Percentiles rank a stretch among this genome's conserved stretches.
Evolutionary conservation across 192 early-diverging fungal species (phyloP).

Genomic region (Piromyces sp.): DNA sequence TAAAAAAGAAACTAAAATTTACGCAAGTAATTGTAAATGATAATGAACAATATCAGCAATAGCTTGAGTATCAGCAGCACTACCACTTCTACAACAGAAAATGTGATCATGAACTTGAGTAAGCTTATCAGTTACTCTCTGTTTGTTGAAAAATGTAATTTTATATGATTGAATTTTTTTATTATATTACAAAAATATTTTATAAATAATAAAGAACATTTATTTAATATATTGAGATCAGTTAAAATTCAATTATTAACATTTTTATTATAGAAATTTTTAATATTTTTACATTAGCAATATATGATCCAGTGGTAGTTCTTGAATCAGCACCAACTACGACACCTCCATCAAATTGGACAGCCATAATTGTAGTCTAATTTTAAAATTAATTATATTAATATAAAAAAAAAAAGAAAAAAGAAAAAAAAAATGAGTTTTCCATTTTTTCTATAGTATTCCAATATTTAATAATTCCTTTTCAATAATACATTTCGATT

Average conservation of each 20-base stretch:
- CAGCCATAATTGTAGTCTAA: conserved; percentile 68
- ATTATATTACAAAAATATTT: no score
- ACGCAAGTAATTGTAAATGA: conserved; percentile 82
- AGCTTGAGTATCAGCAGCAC: conserved; percentile 96
- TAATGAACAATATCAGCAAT: conserved; percentile 94
- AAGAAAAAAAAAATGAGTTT: no score
- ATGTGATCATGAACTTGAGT: conserved; percentile 87
- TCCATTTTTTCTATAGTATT: no score
- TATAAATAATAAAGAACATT: no score
- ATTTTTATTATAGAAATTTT: not conserved
- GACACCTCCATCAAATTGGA: conserved; percentile 66
- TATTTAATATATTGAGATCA: no score
- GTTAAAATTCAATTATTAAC: not conserved
- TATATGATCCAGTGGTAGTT: conserved; percentile 87
- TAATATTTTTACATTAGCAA: conserved; percentile 20
- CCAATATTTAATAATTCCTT: no score
- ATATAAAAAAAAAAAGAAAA: no score
- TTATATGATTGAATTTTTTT: no score
- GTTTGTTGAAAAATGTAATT: no score
- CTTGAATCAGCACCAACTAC: conserved; percentile 94
- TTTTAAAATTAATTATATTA: not conserved
- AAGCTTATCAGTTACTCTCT: conserved; percentile 89
- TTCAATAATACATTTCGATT: no score
- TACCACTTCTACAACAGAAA: conserved; percentile 95
- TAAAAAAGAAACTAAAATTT: conserved; percentile 8